A percentile compares a stretch with the other conserved stretches of the same genome.
phyloP scores from a whole-genome alignment of 1,139 yeast genomes.

The Suhomyces taliae region DNA sequence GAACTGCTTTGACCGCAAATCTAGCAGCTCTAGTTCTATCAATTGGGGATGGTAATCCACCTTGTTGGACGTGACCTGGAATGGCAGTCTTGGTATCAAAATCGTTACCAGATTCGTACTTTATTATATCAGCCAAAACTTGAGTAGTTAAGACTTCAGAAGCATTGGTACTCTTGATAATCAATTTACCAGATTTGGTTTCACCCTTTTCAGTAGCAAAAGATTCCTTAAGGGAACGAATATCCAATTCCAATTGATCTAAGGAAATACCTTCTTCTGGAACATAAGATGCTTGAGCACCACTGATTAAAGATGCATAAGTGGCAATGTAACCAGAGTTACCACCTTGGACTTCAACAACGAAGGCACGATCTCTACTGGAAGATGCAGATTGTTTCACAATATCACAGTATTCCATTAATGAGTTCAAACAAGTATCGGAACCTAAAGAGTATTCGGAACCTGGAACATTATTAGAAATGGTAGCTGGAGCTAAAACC shows the following conservation, averaged over 20 bases:
- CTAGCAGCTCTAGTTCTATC: slow-evolving; percentile 73
- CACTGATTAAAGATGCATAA: slow-evolving; percentile 83
- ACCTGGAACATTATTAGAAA: slow-evolving; percentile 97
- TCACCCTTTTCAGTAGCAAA: slow-evolving; percentile 79
- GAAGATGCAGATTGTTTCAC: slow-evolving; percentile 95
- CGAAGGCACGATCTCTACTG: slow-evolving; percentile 90
- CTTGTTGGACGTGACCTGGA: slow-evolving; percentile 86
- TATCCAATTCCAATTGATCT: slow-evolving; percentile 72
- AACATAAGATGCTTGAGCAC: slow-evolving; percentile 89
- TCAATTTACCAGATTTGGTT: slow-evolving; percentile 73
- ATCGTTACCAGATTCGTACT: slow-evolving; percentile 63
- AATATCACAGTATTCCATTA: slow-evolving; percentile 91
- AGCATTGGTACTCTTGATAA: slow-evolving; percentile 68
- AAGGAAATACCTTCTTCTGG: slow-evolving; percentile 86
- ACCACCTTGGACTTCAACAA: slow-evolving; percentile 97
- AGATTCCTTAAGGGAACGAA: slow-evolving; percentile 64
- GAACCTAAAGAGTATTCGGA: slow-evolving; percentile 92
- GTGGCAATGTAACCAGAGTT: slow-evolving; percentile 93
- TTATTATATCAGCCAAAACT: slow-evolving; percentile 66
- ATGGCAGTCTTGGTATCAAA: slow-evolving; percentile 76
- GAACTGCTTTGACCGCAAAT: slow-evolving; percentile 68
- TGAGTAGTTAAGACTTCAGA: slow-evolving; percentile 67
- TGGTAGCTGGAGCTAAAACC: slow-evolving; percentile 91
- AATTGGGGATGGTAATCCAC: slow-evolving; percentile 75
- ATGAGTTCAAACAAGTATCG: slow-evolving; percentile 89